Conservation (phyloP, 2,329 filamentous ascomycete genomes). For the Penicillium sp. region DNA sequence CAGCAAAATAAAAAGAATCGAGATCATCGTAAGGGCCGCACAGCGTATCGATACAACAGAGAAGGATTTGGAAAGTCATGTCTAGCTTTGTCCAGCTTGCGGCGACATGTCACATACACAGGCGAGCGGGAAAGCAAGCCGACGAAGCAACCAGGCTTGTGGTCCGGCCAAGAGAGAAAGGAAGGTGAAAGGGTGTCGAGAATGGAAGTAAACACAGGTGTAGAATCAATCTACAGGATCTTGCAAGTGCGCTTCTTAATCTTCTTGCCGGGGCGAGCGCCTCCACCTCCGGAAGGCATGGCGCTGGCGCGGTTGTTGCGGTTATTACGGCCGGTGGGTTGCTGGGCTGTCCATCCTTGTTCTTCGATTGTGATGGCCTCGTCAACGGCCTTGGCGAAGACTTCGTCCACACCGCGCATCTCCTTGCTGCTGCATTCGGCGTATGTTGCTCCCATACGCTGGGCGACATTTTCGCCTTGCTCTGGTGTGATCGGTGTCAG, state of each 20-base stretch:
- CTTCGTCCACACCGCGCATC: constrained; percentile 89
- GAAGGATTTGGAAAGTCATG: constrained; percentile 17
- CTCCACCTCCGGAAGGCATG: constrained; percentile 31
- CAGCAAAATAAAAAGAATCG: constrained; percentile 12
- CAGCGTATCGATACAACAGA: constrained; percentile 17
- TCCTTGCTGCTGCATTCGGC: constrained; percentile 97
- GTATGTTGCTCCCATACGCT: constrained; percentile 89
- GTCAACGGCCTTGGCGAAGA: constrained; percentile 85
- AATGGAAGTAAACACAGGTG: constrained; percentile 8
- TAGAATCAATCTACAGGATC: constrained; percentile 53
- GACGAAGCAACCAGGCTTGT: constrained; percentile 32
- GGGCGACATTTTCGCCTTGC: constrained; percentile 77
- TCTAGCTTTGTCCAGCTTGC: constrained; percentile 21
- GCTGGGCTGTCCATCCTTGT: constrained; percentile 39
- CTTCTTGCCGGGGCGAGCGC: constrained; percentile 45
- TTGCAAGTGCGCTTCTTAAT: constrained; percentile 79
- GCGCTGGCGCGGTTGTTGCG: constrained; percentile 14
- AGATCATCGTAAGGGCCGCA: constrained; percentile 13
- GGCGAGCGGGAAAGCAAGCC: constrained; percentile 17
- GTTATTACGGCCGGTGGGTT: constrained; percentile 10
- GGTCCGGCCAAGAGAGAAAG: constrained; percentile 18
- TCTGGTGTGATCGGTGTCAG: constrained; percentile 87
- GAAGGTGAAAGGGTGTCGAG: constrained; percentile 10
- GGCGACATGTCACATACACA: constrained; percentile 19
- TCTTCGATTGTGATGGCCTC: constrained; percentile 78